Percentiles rank a stretch among this genome's conserved stretches.
Evolutionary conservation across 2,329 filamentous ascomycete species (phyloP).

Genomic region (Sporothrix phasma): DNA sequence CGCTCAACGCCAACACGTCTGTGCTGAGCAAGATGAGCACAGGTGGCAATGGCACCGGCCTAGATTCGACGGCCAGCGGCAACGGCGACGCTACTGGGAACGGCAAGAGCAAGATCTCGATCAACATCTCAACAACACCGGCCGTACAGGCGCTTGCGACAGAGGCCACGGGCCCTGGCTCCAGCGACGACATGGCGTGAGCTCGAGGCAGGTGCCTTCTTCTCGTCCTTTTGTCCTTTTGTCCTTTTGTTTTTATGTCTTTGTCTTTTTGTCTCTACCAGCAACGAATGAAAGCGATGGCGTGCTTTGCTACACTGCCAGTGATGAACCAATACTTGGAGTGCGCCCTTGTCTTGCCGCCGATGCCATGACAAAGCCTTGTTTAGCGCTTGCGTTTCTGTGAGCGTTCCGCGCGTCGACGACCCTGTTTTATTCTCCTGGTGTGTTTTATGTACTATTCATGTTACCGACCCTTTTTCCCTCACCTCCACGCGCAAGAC

Average conservation of each 20-base stretch:
- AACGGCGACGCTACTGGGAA: not conserved
- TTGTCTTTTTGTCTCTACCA: not conserved
- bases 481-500: not conserved
- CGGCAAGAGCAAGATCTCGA: conserved; percentile 14
- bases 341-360: not conserved
- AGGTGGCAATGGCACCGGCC: not conserved
- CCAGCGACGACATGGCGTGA: conserved; percentile 14
- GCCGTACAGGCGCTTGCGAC: conserved; percentile 12
- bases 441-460: conserved; percentile 3
- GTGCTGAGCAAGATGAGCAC: conserved; percentile 1
- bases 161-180: not conserved
- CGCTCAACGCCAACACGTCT: conserved; percentile 21
- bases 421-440: not conserved
- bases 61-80: not conserved
- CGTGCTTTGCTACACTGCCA: not conserved
- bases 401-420: not conserved
- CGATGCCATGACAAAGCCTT: not conserved
- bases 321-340: not conserved
- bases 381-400: not conserved
- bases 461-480: not conserved
- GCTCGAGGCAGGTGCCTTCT: not conserved
- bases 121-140: conserved; percentile 17
- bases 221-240: too few relatives aligned
- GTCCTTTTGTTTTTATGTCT: not conserved
- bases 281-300: not conserved